Base-by-base conservation (phyloP, 2,329 filamentous ascomycete genomes). In the Xylariaceae sp. region DNA sequence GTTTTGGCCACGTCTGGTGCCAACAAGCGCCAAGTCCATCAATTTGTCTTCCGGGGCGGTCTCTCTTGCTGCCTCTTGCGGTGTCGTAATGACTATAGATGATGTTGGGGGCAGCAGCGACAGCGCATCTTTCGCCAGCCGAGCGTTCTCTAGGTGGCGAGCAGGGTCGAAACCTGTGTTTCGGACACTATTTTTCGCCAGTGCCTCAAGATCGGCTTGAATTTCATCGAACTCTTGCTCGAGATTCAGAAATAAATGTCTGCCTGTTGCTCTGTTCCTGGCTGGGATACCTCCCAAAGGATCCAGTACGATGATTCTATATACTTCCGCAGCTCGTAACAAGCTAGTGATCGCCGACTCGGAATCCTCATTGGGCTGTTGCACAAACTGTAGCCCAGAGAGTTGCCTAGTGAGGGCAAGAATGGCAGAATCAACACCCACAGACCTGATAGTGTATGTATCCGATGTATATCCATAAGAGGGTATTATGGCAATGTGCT, bases 201-300 rank as follows among this genome's bases (percentile, higher is more conserved):
- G 50, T 1, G 55, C 58, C 45, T 68, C 63, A 22, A 96, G 75
- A 59, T 90, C 81, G 14, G 79, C 70, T 55, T 82, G 77, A 45
- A 96, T 86, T 22, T 80, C 73, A 1, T 81, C 75, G 60, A 88
- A 96, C 66, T 99, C 93, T 65, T 97, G 91, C 65, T 95, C 88
- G 51, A 99, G 79, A 62, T 99, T 99, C 66, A 99, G 82, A 66
- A 97, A 97, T 7, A 94, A 82, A 66, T 94, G 88, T 2, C 88
- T 81, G 46, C 79, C 82, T 69, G 87, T 73, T 42, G 80, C 73
- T 59, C 80, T 69, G 67, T 81, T 72, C 64, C 78, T 72, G 53
- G 89, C 77, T 0, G 94, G 94, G 42, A 92, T 90, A 0, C 91
- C 93, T 3, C 94, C 94, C 0, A 91, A 73, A 0, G 89, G 86